Conservation (phyloP, 495 filamentous ascomycete genomes). For the Trichocladium uniseriatum region DNA sequence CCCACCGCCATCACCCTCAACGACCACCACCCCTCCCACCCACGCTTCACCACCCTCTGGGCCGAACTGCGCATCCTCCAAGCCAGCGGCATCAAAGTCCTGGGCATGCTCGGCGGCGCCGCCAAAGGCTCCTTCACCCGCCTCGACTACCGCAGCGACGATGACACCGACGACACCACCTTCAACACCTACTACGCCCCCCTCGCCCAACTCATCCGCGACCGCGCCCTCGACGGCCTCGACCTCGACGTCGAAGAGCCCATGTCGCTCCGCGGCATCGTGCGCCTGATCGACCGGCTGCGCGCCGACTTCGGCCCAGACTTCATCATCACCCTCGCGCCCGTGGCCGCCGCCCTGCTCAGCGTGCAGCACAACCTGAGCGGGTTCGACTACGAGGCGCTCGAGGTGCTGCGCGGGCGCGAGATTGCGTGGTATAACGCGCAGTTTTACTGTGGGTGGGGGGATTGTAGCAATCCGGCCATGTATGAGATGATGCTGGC, state of each 20-base stretch:
- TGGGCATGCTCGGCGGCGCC: slow-evolving; percentile 81
- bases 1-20: slow-evolving; percentile 59
- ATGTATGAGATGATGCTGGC: slow-evolving; percentile 60
- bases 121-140: slow-evolving; percentile 56
- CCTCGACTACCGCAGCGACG: slow-evolving; percentile 38
- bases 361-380: slow-evolving; percentile 50
- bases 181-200: slow-evolving; percentile 64
- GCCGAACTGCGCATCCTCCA: slow-evolving; percentile 59
- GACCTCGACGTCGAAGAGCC: slow-evolving; percentile 80
- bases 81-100: slow-evolving; percentile 56
- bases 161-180: slow-evolving; percentile 24
- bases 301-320: slow-evolving; percentile 58
- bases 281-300: slow-evolving; percentile 66
- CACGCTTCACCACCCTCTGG: slow-evolving; percentile 55
- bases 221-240: slow-evolving; percentile 56
- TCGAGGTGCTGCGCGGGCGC: slow-evolving; percentile 56
- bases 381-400: slow-evolving; percentile 64
- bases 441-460: slow-evolving; percentile 86
- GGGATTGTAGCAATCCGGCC: slow-evolving; percentile 45
- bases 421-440: slow-evolving; percentile 75
- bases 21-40: slow-evolving; percentile 54
- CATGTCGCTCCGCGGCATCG: slow-evolving; percentile 62
- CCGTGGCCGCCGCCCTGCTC: slow-evolving; percentile 63
- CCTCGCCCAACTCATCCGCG: slow-evolving; percentile 50
- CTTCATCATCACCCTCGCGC: slow-evolving; percentile 71